phyloP scores from a whole-genome alignment of 257 asterid genomes.

The Cinchona pubescens region DNA sequence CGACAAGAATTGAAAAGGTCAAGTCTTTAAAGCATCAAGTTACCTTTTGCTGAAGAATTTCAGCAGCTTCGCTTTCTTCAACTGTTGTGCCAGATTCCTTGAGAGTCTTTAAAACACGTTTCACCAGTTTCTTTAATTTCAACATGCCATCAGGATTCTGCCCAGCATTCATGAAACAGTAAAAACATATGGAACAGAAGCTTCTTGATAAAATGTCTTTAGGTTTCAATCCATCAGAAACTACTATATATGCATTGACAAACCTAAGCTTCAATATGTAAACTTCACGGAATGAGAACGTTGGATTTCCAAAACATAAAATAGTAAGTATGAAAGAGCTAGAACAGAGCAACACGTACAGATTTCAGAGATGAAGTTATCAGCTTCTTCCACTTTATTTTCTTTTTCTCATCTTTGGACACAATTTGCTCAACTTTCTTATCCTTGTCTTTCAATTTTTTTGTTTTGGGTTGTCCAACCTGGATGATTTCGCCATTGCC shows the following conservation, averaged over 20 bases:
- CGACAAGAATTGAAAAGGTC: background rate
- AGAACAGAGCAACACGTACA: slow-evolving; percentile 35
- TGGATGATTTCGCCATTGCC: slow-evolving; percentile 49
- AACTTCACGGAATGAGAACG: background rate
- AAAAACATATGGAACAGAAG: background rate
- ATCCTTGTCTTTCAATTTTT: slow-evolving; percentile 25
- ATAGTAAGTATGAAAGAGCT: too few species aligned
- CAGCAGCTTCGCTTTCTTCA: slow-evolving; percentile 42
- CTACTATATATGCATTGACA: background rate
- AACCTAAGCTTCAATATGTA: background rate
- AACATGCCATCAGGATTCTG: slow-evolving; percentile 63
- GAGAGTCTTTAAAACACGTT: slow-evolving; percentile 50
- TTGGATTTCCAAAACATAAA: background rate
- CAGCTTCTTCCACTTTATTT: slow-evolving; percentile 85
- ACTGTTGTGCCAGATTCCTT: slow-evolving; percentile 52
- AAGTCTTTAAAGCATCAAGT: slow-evolving; percentile 15
- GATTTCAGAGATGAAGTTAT: slow-evolving; percentile 69
- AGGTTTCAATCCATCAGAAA: background rate
- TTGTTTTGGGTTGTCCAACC: slow-evolving; percentile 29
- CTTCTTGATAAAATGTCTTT: background rate
- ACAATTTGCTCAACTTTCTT: slow-evolving; percentile 52
- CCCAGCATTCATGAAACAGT: slow-evolving; percentile 24
- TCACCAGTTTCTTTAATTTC: slow-evolving; percentile 64
- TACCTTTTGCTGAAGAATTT: slow-evolving; percentile 60
- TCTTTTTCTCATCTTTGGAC: slow-evolving; percentile 33